Evolutionary conservation across 176 grass and related monocot genomes (phyloP).

Genomic region (Paspalum notatum): DNA sequence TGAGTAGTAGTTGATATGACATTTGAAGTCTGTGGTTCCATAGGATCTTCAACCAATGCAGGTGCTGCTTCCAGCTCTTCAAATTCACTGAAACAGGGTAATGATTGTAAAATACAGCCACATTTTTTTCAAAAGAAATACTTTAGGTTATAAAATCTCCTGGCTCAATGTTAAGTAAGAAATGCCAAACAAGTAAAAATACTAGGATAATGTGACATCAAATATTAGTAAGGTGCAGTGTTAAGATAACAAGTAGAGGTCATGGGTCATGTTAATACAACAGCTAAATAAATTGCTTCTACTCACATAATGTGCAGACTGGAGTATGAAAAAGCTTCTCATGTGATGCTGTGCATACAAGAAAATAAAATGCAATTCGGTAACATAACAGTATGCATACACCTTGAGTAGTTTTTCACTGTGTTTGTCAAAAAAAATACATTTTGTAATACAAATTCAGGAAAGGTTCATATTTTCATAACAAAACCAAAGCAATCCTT

Average conservation of each 20-base stretch:
- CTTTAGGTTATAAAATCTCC: not conserved
- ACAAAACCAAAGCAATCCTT: not conserved
- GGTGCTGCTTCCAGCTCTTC: conserved; percentile 66
- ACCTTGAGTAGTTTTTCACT: not conserved
- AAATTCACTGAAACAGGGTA: conserved; percentile 56
- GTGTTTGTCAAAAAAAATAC: not conserved
- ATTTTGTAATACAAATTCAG: not conserved
- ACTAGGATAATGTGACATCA: not conserved
- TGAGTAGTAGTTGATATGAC: conserved; percentile 43
- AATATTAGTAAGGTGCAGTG: not conserved
- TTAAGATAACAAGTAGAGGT: not conserved
- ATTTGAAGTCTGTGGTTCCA: conserved; percentile 45
- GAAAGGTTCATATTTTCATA: not conserved
- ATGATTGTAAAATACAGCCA: not conserved
- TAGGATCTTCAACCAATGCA: conserved; percentile 45
- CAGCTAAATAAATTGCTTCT: not conserved
- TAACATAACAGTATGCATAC: not conserved
- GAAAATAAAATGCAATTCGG: not conserved
- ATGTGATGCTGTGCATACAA: not conserved
- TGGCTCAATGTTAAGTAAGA: not conserved
- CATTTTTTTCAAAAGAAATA: not conserved
- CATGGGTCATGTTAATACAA: not conserved
- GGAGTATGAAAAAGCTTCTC: not conserved
- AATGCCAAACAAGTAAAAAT: not conserved
- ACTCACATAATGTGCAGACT: not conserved